phyloP scores from a whole-genome alignment of 2,329 filamentous ascomycete species.

The Fusarium sublunatum region DNA sequence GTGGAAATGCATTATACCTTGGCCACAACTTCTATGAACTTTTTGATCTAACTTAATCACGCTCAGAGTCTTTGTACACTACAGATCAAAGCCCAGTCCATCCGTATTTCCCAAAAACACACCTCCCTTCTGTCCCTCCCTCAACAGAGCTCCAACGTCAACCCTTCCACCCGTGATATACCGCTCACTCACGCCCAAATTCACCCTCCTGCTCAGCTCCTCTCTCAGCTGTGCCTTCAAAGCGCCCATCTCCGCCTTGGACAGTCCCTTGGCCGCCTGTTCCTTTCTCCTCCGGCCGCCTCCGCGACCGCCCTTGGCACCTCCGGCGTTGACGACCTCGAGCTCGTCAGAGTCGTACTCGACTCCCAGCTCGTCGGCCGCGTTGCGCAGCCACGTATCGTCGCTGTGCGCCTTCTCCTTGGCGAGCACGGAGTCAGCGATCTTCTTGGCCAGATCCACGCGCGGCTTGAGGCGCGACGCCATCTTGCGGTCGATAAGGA shows the following conservation, averaged over 20 bases:
- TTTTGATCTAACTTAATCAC: neutral
- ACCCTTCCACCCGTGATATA: constrained; percentile 88
- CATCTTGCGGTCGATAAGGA: constrained; percentile 85
- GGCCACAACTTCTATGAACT: neutral
- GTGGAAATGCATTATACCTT: neutral
- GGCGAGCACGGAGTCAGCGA: constrained; percentile 83
- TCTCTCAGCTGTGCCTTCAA: constrained; percentile 78
- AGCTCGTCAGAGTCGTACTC: constrained; percentile 94
- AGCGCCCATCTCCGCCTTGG: constrained; percentile 77
- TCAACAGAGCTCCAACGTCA: constrained; percentile 79
- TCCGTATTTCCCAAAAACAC: constrained; percentile 57
- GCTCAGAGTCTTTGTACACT: constrained; percentile 16
- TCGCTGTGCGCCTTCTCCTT: constrained; percentile 89
- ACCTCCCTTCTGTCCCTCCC: constrained; percentile 65
- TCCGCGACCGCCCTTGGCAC: constrained; percentile 74
- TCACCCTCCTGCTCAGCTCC: constrained; percentile 78
- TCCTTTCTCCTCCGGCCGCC: constrained; percentile 80
- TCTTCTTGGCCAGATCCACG: constrained; percentile 82
- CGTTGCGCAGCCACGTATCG: constrained; percentile 83
- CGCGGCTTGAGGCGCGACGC: constrained; percentile 81
- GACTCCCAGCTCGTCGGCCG: constrained; percentile 91
- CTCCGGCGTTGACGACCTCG: constrained; percentile 78
- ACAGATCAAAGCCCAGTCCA: constrained; percentile 48
- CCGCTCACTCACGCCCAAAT: constrained; percentile 86
- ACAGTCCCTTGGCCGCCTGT: constrained; percentile 72